Percentiles rank a stretch among this genome's conserved stretches.
phyloP scores from a whole-genome alignment of 768 basidiomycete genomes.

The Leucocoprinus birnbaumii region DNA sequence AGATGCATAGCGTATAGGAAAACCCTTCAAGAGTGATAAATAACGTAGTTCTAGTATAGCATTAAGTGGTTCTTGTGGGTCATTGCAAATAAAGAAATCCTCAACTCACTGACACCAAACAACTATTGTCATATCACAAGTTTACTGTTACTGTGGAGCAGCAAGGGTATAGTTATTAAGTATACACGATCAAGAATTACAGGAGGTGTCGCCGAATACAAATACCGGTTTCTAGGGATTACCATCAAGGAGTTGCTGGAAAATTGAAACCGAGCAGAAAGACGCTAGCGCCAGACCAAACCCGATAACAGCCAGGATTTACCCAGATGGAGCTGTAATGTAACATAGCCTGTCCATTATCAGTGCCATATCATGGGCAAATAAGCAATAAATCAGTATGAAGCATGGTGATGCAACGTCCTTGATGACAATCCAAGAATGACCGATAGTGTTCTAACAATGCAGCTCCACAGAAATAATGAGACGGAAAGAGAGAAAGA shows the following conservation, averaged over 20 bases:
- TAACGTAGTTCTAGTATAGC: too few relatives aligned
- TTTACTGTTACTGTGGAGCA: slow-evolving; percentile 1
- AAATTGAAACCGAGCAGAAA: neutral
- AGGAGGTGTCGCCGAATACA: slow-evolving; percentile 8
- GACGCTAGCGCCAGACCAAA: neutral
- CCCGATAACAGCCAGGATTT: neutral
- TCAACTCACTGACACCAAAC: too few relatives aligned
- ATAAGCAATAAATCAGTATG: neutral
- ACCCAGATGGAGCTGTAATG: slow-evolving; percentile 12
- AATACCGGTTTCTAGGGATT: slow-evolving; percentile 1
- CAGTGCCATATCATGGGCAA: slow-evolving; percentile 7
- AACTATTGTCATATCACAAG: slow-evolving; percentile 1
- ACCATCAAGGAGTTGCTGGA: slow-evolving; percentile 7
- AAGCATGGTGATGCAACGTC: neutral
- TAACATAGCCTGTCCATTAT: slow-evolving; percentile 11
- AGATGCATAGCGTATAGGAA: slow-evolving; percentile 17
- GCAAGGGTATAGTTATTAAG: slow-evolving; percentile 16
- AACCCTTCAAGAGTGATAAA: too few relatives aligned
- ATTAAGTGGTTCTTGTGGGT: neutral
- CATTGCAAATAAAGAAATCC: neutral
- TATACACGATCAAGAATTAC: slow-evolving; percentile 12
- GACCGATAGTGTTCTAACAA: slow-evolving; percentile 2
- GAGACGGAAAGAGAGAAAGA: slow-evolving; percentile 18
- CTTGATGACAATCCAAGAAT: slow-evolving; percentile 3
- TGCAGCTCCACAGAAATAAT: slow-evolving; percentile 16